Evolutionary conservation across 805 yeast species (phyloP).

Genomic region (Wickerhamomyces ciferrii): DNA sequence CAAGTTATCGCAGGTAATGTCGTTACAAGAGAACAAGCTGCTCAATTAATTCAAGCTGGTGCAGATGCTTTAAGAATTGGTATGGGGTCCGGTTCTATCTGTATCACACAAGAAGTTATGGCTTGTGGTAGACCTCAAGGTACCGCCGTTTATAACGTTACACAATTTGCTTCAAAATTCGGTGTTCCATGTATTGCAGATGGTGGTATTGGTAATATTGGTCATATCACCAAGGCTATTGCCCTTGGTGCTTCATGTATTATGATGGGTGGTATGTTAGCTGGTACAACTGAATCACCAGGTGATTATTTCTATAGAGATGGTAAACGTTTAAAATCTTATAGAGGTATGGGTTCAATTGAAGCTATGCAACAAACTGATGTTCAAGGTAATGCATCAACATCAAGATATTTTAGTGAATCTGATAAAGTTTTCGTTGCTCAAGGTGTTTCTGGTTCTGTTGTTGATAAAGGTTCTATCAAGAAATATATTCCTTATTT

Average conservation of each 20-base stretch:
- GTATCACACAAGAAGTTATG: conserved; percentile 99
- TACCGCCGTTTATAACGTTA: conserved; percentile 93
- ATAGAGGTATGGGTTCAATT: conserved; percentile 99
- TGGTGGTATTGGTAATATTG: conserved; percentile 98
- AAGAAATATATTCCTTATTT: conserved; percentile 92
- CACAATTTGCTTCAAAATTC: conserved; percentile 89
- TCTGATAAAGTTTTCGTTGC: conserved; percentile 94
- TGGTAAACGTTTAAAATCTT: conserved; percentile 94
- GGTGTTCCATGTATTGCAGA: conserved; percentile 99
- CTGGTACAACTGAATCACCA: conserved; percentile 98
- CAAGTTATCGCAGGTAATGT: conserved; percentile 97
- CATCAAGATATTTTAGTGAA: conserved; percentile 97
- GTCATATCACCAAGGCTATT: conserved; percentile 95
- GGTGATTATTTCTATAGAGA: conserved; percentile 98
- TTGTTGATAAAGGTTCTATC: conserved; percentile 94
- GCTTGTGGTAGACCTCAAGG: conserved; percentile 99
- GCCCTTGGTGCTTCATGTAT: conserved; percentile 96
- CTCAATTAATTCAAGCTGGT: conserved; percentile 89
- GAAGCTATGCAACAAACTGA: conserved; percentile 96
- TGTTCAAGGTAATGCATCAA: conserved; percentile 89
- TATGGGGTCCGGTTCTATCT: conserved; percentile 99
- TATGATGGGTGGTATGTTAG: conserved; percentile 99
- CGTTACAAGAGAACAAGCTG: conserved; percentile 98
- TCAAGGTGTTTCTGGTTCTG: conserved; percentile 98
- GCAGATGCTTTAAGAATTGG: conserved; percentile 98